A percentile compares a stretch with the other conserved stretches of the same genome.
Evolutionary conservation across 108 stramenopile genomes (phyloP).

Genomic region (Cyclotella cryptica): DNA sequence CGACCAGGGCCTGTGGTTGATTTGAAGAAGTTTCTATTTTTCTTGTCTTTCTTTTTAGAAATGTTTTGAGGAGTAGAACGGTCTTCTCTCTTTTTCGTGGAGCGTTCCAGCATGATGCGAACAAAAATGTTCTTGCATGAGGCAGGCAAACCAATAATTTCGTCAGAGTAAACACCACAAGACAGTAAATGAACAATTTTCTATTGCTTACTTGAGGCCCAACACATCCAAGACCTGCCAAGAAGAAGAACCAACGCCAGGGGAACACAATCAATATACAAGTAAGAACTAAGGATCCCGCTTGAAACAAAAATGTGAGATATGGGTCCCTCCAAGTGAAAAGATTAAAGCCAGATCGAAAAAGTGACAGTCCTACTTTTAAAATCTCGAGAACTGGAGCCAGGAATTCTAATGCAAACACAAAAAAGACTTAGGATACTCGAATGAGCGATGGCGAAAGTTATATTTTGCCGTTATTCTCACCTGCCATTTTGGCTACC

Average conservation of each 20-base stretch:
- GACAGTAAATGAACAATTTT: too few relatives aligned
- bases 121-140: too few relatives aligned
- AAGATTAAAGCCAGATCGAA: constrained; percentile 69
- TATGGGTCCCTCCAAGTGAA: constrained; percentile 81
- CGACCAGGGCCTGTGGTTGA: not conserved
- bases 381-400: constrained; percentile 31
- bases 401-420: constrained; percentile 1
- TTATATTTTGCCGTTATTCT: not conserved
- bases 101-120: too few relatives aligned
- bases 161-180: too few relatives aligned
- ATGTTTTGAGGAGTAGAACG: too few relatives aligned
- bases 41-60: not conserved
- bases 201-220: constrained; percentile 70
- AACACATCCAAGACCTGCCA: constrained; percentile 54
- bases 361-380: constrained; percentile 35
- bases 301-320: constrained; percentile 59
- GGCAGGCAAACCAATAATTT: too few relatives aligned
- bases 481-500: constrained; percentile 35
- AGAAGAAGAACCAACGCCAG: constrained; percentile 75
- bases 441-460: not conserved
- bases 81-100: too few relatives aligned
- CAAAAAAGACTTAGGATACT: not conserved
- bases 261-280: constrained; percentile 73
- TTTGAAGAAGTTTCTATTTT: not conserved
- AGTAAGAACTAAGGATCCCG: constrained; percentile 37